Conservation (phyloP, 495 filamentous ascomycete species). For the Neurospora pannonica region DNA sequence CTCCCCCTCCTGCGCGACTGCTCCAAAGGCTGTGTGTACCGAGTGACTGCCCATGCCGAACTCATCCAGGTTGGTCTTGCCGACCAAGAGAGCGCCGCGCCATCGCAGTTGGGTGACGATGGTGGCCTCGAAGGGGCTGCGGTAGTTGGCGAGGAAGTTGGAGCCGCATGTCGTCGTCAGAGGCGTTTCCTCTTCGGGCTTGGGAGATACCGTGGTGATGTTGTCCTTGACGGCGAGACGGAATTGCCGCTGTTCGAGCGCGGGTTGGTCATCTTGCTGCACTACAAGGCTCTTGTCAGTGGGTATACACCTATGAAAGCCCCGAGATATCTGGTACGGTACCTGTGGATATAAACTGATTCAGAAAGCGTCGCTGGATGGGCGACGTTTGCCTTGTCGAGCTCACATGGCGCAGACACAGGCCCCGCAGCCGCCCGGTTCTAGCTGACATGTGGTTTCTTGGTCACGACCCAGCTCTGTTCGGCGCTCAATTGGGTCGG, state of each 20-base stretch:
- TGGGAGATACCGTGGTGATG: constrained; percentile 53
- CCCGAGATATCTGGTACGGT: neutral
- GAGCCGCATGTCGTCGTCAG: constrained; percentile 77
- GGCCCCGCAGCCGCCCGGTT: constrained; percentile 10
- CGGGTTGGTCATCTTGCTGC: neutral
- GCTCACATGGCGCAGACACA: constrained; percentile 12
- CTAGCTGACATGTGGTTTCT: constrained; percentile 14
- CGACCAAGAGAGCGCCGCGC: constrained; percentile 56
- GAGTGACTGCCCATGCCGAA: constrained; percentile 98
- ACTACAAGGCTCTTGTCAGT: neutral
- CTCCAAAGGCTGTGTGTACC: constrained; percentile 59
- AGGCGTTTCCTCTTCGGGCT: constrained; percentile 6
- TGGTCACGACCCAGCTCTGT: neutral
- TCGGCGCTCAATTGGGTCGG: constrained; percentile 6
- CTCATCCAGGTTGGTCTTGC: constrained; percentile 91
- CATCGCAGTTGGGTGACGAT: constrained; percentile 57
- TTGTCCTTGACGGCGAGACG: constrained; percentile 80
- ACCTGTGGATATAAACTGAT: constrained; percentile 23
- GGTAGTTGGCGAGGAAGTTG: constrained; percentile 56
- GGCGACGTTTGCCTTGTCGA: neutral
- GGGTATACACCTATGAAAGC: neutral
- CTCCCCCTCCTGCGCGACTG: constrained; percentile 36
- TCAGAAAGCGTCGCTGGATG: constrained; percentile 19
- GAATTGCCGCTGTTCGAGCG: constrained; percentile 6
- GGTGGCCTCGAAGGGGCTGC: constrained; percentile 75